Evolutionary conservation across 1,284 basidiomycete genomes (phyloP), one percentile per base, ranked within the genome.

Genomic region (Austropuccinia psidii): DNA sequence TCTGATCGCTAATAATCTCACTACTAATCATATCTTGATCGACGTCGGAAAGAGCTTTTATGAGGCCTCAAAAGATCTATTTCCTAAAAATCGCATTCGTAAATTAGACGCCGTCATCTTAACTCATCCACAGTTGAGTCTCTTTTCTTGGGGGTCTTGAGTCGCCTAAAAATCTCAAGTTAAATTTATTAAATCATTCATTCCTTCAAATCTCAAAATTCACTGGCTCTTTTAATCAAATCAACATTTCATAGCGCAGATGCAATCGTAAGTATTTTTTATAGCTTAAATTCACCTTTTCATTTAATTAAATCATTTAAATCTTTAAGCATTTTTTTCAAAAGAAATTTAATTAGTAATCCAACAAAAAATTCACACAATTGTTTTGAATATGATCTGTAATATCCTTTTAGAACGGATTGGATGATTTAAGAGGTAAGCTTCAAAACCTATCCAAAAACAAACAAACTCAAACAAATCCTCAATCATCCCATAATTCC

Each of bases 1-100:
- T 49, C n/a, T n/a, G n/a, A n/a, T n/a, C n/a, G n/a, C n/a, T n/a
- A n/a, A n/a, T n/a, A n/a, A n/a, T n/a, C n/a, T n/a, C n/a, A n/a
- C n/a, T n/a, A n/a, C n/a, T n/a, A 35, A 33, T 52, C 50, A 60
- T n/a, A 72, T 91, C 75, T 84, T 91, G 13, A 87, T 91, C 78
- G 90, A 91, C 81, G 88, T 86, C 72, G 90, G 89, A 75, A 91
- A 90, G 82, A 90, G 85, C 76, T 91, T 90, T 81, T 86, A 87
- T 78, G 84, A 87, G 15, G 86, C 88, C 57, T 89, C 90, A 2
- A 75, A 89, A 52, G 88, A 91, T 78, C 89, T 87, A 87, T 91
- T 91, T 81, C 89, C 90, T 11, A 87, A 86, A 78, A 87, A 88
- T 78, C 85, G 85, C 15, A 80, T 91, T 65, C 84, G 90, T 74